A percentile compares a stretch with the other conserved stretches of the same genome.
Conservation (phyloP, 805 yeast genomes). For the Maudiozyma serrabonitensis region DNA sequence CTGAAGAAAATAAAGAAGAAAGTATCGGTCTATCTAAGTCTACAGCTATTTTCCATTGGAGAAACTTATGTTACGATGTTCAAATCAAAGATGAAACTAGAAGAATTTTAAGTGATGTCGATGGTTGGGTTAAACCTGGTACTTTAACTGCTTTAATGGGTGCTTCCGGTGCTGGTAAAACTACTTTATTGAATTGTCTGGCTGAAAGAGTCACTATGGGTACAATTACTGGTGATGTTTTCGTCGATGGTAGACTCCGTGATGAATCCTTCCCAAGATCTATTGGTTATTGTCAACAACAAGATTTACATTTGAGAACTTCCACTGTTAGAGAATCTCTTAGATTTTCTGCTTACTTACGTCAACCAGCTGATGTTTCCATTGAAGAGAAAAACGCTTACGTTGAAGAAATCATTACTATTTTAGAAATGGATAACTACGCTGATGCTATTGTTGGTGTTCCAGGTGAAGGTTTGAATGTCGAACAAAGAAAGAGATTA, state of each 20-base stretch:
- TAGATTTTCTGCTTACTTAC: slow-evolving; percentile 53
- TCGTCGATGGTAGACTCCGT: slow-evolving; percentile 54
- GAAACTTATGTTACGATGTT: slow-evolving; percentile 61
- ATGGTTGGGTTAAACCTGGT: slow-evolving; percentile 80
- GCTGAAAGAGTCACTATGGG: slow-evolving; percentile 65
- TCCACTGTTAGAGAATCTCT: slow-evolving; percentile 68
- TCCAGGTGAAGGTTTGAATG: slow-evolving; percentile 53
- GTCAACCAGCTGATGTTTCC: slow-evolving; percentile 50
- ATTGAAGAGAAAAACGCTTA: slow-evolving; percentile 49
- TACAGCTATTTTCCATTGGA: slow-evolving; percentile 65
- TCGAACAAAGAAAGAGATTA: slow-evolving; percentile 49
- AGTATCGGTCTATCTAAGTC: slow-evolving; percentile 22
- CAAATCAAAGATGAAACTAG: slow-evolving; percentile 52
- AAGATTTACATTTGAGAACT: slow-evolving; percentile 57
- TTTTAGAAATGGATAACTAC: slow-evolving; percentile 52
- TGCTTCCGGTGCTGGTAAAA: slow-evolving; percentile 75
- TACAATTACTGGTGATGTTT: slow-evolving; percentile 56
- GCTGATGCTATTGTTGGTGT: slow-evolving; percentile 66
- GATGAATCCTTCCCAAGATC: slow-evolving; percentile 51
- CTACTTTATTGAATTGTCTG: slow-evolving; percentile 60
- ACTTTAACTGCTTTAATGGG: slow-evolving; percentile 73
- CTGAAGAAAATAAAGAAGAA: neutral
- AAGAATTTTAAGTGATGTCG: slow-evolving; percentile 52
- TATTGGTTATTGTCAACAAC: slow-evolving; percentile 71
- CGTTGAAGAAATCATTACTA: slow-evolving; percentile 52